Evolutionary conservation across 208 protist genomes (phyloP), one percentile per base, ranked within the genome.

Genomic region (Crithidia brevicula): DNA sequence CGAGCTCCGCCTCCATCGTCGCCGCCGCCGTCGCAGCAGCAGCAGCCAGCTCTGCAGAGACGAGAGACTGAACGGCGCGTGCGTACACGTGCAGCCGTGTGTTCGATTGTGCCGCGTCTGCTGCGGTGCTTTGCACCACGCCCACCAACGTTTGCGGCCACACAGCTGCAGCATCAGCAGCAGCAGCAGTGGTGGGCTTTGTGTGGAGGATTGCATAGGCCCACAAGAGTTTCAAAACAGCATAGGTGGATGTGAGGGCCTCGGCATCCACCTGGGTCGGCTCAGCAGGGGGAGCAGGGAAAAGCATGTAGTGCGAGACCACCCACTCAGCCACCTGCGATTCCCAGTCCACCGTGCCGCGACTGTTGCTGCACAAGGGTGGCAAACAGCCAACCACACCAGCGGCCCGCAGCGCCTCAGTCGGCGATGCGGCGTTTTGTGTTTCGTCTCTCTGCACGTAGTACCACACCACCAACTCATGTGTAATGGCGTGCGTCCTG

Each of bases 281-380:
- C 15, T 9, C 22, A 23, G 6, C 47, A n/a, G 23, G 8, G 47
- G 18, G 4, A 7, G 0, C 4, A 16, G 20, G 0, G 31, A n/a
- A 15, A 18, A n/a, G 46, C 5, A 66, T 16, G 22, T 46, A 43
- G 20, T 33, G 43, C 1, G 30, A 27, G 1, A 54, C 60, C 13
- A 54, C 61, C 70, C 70, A 75, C 43, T 67, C 62, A 15, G 54
- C 61, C 36, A 75, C 61, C 23, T 63, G 33, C 20, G 43, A 42
- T 36, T 68, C 61, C 70, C 70, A 75, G 10, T 51, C 62, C 16
- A 22, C 28, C 3, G 6, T 22, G 18, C 4, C 31, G 30, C 23
- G 1, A 25, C 3, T 56, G 57, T 10, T 22, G 9, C 60, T 15
- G 47, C 42, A 65, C 28, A 18, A 36, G 4, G 43, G 47, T 27